These are phyloP conservation scores for Pseudogymnoascus sp. DNA, from an alignment of 2,329 filamentous ascomycete species.

Conservation along the genomic window DNA sequence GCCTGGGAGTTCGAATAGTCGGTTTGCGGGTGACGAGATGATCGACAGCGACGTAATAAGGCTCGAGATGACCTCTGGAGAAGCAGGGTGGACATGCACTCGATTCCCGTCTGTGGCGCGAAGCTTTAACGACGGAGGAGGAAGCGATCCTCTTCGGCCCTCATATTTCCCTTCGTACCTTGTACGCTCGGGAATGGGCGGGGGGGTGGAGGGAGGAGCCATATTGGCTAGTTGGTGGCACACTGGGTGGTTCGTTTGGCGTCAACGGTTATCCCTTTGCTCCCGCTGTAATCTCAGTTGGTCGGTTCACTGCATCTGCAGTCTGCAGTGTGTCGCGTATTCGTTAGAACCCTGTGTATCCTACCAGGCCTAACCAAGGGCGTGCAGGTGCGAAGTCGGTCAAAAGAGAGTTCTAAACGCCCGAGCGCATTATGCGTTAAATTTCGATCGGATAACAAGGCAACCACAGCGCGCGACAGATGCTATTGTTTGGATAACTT, in stretches of 20 bases:
- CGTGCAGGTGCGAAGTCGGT: conserved; percentile 2
- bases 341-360: not conserved
- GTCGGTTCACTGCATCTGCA: conserved; percentile 4
- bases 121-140: conserved; percentile 21
- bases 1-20: conserved; percentile 54
- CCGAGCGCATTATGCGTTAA: conserved; percentile 7
- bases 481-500: not conserved
- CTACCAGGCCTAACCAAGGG: not conserved
- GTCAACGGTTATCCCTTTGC: not conserved
- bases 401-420: conserved; percentile 5
- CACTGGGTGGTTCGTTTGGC: not conserved
- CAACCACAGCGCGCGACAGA: not conserved
- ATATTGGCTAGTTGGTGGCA: not conserved
- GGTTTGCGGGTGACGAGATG: conserved; percentile 57
- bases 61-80: conserved; percentile 61
- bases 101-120: conserved; percentile 18
- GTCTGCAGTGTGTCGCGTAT: conserved; percentile 4
- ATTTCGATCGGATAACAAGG: not conserved
- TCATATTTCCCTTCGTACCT: conserved; percentile 20
- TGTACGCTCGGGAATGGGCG: conserved; percentile 21
- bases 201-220: conserved; percentile 16
- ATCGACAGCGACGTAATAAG: conserved; percentile 62
- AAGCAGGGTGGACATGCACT: conserved; percentile 27
- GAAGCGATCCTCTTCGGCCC: conserved; percentile 22
- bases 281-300: not conserved